Evolutionary conservation across 2,329 filamentous ascomycete species (phyloP).

Genomic region (Lomentospora prolificans): DNA sequence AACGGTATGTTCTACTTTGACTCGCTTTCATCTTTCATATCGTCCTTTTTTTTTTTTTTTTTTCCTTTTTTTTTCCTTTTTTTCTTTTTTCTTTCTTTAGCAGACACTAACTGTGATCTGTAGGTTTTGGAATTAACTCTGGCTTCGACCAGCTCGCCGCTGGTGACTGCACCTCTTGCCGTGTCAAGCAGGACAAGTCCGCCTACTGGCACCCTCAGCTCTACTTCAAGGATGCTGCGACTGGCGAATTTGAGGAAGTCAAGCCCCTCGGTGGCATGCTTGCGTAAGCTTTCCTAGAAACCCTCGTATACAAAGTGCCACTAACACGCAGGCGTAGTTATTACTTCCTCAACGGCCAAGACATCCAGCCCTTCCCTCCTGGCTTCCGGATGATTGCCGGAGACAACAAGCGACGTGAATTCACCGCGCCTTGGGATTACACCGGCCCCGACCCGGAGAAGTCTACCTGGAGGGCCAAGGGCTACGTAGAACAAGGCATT

Average conservation of each 20-base stretch:
- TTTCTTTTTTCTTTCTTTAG: too few species aligned
- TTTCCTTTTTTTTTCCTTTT: too few species aligned
- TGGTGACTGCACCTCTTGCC: conserved; percentile 70
- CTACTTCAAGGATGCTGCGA: conserved; percentile 61
- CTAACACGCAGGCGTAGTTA: conserved; percentile 43
- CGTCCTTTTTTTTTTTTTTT: too few species aligned
- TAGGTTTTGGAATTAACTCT: conserved; percentile 56
- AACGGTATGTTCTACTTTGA: conserved; percentile 54
- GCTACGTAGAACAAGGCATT: conserved; percentile 55
- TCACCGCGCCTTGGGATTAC: conserved; percentile 57
- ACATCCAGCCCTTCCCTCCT: conserved; percentile 63
- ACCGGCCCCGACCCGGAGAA: conserved; percentile 54
- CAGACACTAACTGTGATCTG: background rate
- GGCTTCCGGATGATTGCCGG: conserved; percentile 79
- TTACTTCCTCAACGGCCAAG: conserved; percentile 64
- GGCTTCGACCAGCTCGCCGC: conserved; percentile 45
- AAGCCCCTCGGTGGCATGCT: conserved; percentile 73
- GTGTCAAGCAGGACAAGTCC: conserved; percentile 72
- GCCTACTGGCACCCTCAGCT: conserved; percentile 75
- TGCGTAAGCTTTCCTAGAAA: conserved; percentile 49
- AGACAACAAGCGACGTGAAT: conserved; percentile 56
- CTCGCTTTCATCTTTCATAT: too few species aligned
- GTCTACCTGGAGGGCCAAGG: conserved; percentile 56
- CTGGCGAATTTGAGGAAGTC: conserved; percentile 59
- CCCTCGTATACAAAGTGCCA: background rate